A percentile compares a stretch with the other conserved stretches of the same genome.
phyloP scores from a whole-genome alignment of 2,329 filamentous ascomycete species.

The Sporothrix schenckii region DNA sequence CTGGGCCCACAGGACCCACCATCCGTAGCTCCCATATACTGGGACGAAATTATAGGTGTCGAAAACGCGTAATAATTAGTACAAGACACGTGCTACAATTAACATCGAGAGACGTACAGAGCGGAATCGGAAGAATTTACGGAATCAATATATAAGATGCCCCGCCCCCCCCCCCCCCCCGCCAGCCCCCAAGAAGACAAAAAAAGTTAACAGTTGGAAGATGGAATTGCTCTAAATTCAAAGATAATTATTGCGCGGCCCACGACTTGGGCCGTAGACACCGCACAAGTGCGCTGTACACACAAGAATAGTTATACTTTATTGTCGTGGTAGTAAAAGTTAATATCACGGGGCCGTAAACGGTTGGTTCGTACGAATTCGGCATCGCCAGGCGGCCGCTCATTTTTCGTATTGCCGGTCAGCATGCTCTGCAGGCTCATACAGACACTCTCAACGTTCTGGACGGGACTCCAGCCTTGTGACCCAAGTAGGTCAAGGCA shows the following conservation, averaged over 20 bases:
- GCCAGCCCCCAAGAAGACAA: background rate
- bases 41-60: no score
- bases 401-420: slow-evolving; percentile 89
- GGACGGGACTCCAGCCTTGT: slow-evolving; percentile 93
- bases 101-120: no score
- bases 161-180: no score
- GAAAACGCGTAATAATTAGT: no score
- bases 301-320: slow-evolving; percentile 58
- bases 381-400: slow-evolving; percentile 85
- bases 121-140: background rate
- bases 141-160: background rate
- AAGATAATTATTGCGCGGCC: background rate
- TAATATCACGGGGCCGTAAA: slow-evolving; percentile 81
- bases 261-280: background rate
- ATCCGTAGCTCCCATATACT: no score
- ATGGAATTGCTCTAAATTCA: background rate
- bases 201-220: background rate
- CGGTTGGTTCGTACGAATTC: slow-evolving; percentile 84
- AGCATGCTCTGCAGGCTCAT: slow-evolving; percentile 99
- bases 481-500: slow-evolving; percentile 89
- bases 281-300: background rate
- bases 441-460: slow-evolving; percentile 95
- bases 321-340: slow-evolving; percentile 92
- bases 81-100: no score
- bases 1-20: no score